Conservation (phyloP, 106 monocot species). For the Cymbidium sinense region DNA sequence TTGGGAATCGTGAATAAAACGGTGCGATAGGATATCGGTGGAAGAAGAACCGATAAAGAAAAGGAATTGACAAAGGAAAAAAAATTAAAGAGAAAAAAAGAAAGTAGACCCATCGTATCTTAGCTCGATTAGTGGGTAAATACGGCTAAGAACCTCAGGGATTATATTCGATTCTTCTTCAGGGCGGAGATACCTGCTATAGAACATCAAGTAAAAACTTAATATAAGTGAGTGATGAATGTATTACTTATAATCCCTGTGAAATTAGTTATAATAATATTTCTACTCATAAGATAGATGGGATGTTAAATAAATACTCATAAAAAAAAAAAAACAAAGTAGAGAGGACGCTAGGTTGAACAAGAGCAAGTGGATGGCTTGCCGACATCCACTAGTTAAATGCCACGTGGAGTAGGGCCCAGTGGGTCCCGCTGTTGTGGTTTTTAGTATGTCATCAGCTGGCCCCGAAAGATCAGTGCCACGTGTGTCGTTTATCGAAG, state of each 20-base stretch:
- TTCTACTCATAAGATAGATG: no score
- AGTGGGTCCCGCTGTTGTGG: not conserved
- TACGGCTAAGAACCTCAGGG: no score
- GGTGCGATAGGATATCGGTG: not conserved
- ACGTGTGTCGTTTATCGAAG: not conserved
- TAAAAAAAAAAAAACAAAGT: not conserved
- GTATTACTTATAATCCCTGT: no score
- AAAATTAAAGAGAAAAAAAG: not conserved
- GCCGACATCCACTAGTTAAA: not conserved
- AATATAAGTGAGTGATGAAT: no score
- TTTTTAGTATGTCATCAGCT: not conserved
- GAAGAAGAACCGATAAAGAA: not conserved
- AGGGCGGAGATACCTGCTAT: no score
- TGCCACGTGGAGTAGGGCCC: not conserved
- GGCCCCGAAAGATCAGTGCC: not conserved
- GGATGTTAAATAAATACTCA: no score
- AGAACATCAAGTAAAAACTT: no score
- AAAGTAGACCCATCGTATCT: no score
- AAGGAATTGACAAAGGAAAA: not conserved
- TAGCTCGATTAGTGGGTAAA: no score
- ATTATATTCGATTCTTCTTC: no score
- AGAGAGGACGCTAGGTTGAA: not conserved
- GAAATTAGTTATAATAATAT: no score
- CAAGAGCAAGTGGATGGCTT: not conserved
- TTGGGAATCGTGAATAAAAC: no score